phyloP scores from a whole-genome alignment of 345 rosid species.

The Sisymbrium altissimum region DNA sequence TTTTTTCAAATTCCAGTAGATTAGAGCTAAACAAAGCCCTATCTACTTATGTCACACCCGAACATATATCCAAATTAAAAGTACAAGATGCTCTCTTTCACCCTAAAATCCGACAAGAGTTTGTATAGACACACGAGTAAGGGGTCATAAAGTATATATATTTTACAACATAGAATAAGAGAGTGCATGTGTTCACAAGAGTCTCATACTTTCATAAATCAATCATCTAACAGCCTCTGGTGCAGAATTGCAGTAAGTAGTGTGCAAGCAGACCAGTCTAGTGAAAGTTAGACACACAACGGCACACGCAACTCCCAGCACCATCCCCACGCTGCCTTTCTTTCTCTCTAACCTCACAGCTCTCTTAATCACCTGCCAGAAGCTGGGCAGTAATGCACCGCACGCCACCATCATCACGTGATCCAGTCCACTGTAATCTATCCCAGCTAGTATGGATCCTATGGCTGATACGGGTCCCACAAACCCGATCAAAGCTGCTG shows the following conservation, averaged over 20 bases:
- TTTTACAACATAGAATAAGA: constrained; percentile 26
- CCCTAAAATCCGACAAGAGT: constrained; percentile 4
- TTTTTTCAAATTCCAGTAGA: not conserved
- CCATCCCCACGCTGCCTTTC: constrained; percentile 62
- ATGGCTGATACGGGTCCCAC: constrained; percentile 90
- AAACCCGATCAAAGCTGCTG: constrained; percentile 87
- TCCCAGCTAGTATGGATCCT: constrained; percentile 83
- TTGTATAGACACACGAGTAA: constrained; percentile 19
- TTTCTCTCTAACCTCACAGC: constrained; percentile 55
- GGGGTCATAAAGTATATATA: constrained; percentile 10
- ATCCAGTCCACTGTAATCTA: constrained; percentile 93
- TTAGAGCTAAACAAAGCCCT: not conserved
- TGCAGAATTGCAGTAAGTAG: constrained; percentile 95
- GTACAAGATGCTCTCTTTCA: constrained; percentile 12
- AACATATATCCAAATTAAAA: constrained; percentile 1
- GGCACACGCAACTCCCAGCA: constrained; percentile 67
- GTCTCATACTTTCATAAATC: not conserved
- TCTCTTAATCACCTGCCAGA: constrained; percentile 54
- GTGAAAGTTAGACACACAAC: constrained; percentile 78
- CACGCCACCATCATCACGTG: constrained; percentile 91
- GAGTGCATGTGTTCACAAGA: not conserved
- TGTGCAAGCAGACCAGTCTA: constrained; percentile 88
- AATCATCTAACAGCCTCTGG: constrained; percentile 82
- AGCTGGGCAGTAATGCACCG: constrained; percentile 81
- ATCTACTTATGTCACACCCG: constrained; percentile 4